phyloP scores from a whole-genome alignment of 257 asterid species.

The Fraxinus pennsylvanica region DNA sequence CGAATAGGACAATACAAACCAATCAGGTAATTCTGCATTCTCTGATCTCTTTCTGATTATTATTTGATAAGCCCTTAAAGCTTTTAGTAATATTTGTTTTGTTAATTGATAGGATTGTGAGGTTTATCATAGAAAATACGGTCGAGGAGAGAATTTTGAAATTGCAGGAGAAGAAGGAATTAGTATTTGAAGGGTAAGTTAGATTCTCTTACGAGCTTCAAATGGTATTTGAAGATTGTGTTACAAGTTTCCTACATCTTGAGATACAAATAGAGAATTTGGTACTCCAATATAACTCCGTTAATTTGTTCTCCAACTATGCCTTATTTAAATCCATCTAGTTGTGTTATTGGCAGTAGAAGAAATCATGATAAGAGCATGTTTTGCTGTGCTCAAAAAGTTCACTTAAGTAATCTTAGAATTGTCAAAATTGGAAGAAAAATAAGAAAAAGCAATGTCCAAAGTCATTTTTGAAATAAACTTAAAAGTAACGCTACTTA shows the following conservation, averaged over 20 bases:
- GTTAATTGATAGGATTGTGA: constrained; percentile 58
- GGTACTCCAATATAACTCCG: neutral
- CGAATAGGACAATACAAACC: constrained; percentile 95
- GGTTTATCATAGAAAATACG: constrained; percentile 81
- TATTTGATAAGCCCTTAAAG: neutral
- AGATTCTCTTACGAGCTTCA: neutral
- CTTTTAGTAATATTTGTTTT: constrained; percentile 7
- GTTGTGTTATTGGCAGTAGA: neutral
- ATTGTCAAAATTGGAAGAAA: neutral
- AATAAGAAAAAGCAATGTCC: neutral
- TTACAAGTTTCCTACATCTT: neutral
- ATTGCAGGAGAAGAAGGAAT: constrained; percentile 94
- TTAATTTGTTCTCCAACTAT: neutral
- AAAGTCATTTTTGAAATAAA: neutral
- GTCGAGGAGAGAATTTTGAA: constrained; percentile 88
- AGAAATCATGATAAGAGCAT: neutral
- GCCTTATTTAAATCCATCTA: neutral
- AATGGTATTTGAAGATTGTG: neutral
- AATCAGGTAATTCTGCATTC: constrained; percentile 48
- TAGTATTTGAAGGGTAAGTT: constrained; percentile 93
- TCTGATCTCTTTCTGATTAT: constrained; percentile 6
- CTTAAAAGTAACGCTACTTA: neutral
- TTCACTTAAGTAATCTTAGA: neutral
- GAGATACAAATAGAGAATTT: neutral
- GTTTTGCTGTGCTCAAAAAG: neutral